Percentiles rank a stretch among this genome's conserved stretches.
Evolutionary conservation across 2,329 filamentous ascomycete genomes (phyloP).

Genomic region (Venturia aucupariae): DNA sequence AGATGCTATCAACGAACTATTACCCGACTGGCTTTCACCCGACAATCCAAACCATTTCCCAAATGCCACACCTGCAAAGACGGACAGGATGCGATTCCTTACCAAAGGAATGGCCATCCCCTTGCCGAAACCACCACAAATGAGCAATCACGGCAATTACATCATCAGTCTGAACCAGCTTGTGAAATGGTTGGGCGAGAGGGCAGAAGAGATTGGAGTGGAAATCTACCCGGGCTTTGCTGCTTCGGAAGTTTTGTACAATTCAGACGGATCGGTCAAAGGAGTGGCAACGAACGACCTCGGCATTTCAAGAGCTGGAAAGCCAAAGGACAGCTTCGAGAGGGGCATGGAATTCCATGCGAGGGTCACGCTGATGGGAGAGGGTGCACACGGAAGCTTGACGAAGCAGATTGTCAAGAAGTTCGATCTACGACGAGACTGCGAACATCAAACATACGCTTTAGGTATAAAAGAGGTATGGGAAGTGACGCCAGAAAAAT

Average conservation of each 20-base stretch:
- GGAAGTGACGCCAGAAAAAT: conserved; percentile 91
- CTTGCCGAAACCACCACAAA: conserved; percentile 84
- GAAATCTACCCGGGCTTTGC: conserved; percentile 96
- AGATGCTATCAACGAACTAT: conserved; percentile 73
- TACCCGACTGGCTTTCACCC: conserved; percentile 88
- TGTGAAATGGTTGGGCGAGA: conserved; percentile 88
- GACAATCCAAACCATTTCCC: conserved; percentile 83
- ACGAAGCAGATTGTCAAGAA: conserved; percentile 93
- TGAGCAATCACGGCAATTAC: conserved; percentile 97
- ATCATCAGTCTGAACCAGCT: conserved; percentile 95
- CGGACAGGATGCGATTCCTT: conserved; percentile 87
- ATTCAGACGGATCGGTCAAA: conserved; percentile 74
- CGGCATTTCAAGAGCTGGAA: conserved; percentile 71
- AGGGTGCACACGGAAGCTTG: conserved; percentile 92
- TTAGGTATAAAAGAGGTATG: conserved; percentile 94
- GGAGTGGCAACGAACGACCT: conserved; percentile 95
- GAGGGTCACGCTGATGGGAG: conserved; percentile 78
- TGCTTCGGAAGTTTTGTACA: conserved; percentile 85
- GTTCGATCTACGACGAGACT: conserved; percentile 80
- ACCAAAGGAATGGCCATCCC: conserved; percentile 72
- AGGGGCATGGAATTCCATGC: conserved; percentile 98
- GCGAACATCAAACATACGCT: conserved; percentile 90
- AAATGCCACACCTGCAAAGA: conserved; percentile 71
- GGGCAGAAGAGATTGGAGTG: conserved; percentile 92
- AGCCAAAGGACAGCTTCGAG: conserved; percentile 84